A percentile compares a stretch with the other conserved stretches of the same genome.
Evolutionary conservation across 768 basidiomycete species (phyloP).

Genomic region (Naganishia friedmannii): DNA sequence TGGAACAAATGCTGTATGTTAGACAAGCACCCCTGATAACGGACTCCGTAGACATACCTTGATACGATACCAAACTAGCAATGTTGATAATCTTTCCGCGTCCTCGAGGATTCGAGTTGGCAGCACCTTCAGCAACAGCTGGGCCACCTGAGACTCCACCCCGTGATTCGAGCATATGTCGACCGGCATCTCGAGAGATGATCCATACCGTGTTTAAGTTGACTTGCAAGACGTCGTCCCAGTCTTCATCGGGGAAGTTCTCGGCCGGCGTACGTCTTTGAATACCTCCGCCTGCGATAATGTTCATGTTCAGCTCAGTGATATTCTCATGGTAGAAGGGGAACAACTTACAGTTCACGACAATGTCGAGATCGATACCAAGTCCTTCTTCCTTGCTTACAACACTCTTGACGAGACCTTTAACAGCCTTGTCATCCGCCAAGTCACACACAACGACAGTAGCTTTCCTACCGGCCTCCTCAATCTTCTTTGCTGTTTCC

Average conservation of each 20-base stretch:
- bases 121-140: conserved; percentile 42
- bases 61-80: conserved; percentile 56
- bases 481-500: conserved; percentile 50
- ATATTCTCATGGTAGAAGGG: too few species aligned
- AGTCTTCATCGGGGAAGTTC: conserved; percentile 65
- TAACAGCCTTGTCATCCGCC: conserved; percentile 58
- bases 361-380: conserved; percentile 61
- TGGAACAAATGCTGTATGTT: conserved; percentile 59
- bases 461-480: conserved; percentile 46
- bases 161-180: conserved; percentile 74
- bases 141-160: conserved; percentile 50
- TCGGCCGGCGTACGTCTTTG: conserved; percentile 57
- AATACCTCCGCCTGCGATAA: conserved; percentile 39
- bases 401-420: conserved; percentile 57
- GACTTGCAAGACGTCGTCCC: conserved; percentile 74
- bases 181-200: conserved; percentile 78
- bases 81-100: conserved; percentile 73
- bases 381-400: conserved; percentile 54
- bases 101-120: conserved; percentile 46
- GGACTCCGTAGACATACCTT: conserved; percentile 38
- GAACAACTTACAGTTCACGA: conserved; percentile 64
- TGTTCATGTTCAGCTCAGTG: not conserved
- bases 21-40: not conserved
- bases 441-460: conserved; percentile 63
- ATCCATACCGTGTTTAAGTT: conserved; percentile 86